Evolutionary conservation across 306 rosid species (phyloP).

Genomic region (Malus domestica): ASM211411v1 NC_041802.1:26856501-26857000

Average conservation of each 20-base stretch:
- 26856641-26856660: neutral
- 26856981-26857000: neutral
- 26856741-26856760: conserved; percentile 15
- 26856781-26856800: neutral
- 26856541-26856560: neutral
- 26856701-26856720: conserved; percentile 14
- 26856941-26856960: neutral
- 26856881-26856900: neutral
- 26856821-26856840: neutral
- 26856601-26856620: neutral
- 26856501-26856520: neutral
- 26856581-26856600: neutral
- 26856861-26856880: neutral
- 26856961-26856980: neutral
- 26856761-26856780: neutral
- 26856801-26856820: neutral
- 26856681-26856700: conserved; percentile 35
- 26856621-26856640: neutral
- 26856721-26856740: neutral
- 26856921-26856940: neutral
- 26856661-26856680: conserved; percentile 1
- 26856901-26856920: neutral
- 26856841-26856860: neutral
- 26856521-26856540: neutral
- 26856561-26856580: neutral